Conservation (phyloP, 2,329 filamentous ascomycete genomes). For the Pyrenochaeta sp. region DNA sequence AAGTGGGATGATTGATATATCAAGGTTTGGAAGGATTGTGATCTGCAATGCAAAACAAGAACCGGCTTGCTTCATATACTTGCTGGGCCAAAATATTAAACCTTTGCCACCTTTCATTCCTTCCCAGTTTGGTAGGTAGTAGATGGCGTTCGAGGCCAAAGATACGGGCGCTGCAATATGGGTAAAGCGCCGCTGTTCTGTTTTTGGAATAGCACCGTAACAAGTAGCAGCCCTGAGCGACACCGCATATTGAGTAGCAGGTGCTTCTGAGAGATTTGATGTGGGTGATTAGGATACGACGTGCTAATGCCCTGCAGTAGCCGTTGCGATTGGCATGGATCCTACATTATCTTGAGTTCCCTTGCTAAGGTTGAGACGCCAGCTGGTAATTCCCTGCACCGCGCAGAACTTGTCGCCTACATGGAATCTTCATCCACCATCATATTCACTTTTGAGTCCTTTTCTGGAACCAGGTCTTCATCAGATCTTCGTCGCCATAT, state of each 20-base stretch:
- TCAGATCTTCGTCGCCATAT: background rate
- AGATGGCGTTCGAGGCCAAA: slow-evolving; percentile 19
- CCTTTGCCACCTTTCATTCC: slow-evolving; percentile 10
- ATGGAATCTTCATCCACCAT: background rate
- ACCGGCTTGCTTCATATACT: slow-evolving; percentile 17
- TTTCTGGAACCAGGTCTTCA: background rate
- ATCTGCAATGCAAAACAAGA: slow-evolving; percentile 4
- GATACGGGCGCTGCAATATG: slow-evolving; percentile 24
- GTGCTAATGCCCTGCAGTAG: background rate
- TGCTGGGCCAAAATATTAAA: slow-evolving; percentile 11
- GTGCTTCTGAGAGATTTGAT: slow-evolving; percentile 5
- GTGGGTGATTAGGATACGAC: slow-evolving; percentile 14
- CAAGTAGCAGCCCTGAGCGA: slow-evolving; percentile 7
- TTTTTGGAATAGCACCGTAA: slow-evolving; percentile 7
- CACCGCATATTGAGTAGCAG: slow-evolving; percentile 13
- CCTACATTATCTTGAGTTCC: background rate
- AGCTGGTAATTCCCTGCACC: background rate
- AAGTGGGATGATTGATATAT: slow-evolving; percentile 4
- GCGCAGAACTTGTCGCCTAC: background rate
- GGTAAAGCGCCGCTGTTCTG: slow-evolving; percentile 20
- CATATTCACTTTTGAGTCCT: background rate
- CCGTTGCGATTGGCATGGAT: background rate
- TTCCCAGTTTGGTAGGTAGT: slow-evolving; percentile 3
- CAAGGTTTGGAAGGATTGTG: background rate
- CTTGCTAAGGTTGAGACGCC: background rate